Percentiles rank a stretch among this genome's conserved stretches.
Conservation (phyloP, 805 yeast genomes). For the Hanseniaspora thailandica region DNA sequence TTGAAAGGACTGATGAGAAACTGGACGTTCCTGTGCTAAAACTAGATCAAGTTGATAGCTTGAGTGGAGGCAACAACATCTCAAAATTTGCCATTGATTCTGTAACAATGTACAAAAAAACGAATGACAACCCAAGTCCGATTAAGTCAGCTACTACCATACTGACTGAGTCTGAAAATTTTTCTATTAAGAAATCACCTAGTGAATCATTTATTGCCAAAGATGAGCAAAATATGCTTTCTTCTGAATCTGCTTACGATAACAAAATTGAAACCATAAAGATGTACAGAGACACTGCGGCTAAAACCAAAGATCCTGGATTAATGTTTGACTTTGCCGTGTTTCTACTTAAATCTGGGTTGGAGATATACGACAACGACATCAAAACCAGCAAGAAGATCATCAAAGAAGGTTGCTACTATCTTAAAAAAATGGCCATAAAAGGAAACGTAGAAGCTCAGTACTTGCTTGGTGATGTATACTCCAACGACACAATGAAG, state of each 20-base stretch:
- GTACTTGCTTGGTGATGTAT: slow-evolving; percentile 81
- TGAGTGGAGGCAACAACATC: not conserved
- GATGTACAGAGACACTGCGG: slow-evolving; percentile 44
- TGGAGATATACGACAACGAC: slow-evolving; percentile 33
- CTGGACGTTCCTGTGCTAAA: not conserved
- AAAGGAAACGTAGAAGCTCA: slow-evolving; percentile 85
- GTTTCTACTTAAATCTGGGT: slow-evolving; percentile 75
- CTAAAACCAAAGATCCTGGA: slow-evolving; percentile 63
- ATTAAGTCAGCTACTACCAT: not conserved
- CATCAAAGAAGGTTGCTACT: slow-evolving; percentile 63
- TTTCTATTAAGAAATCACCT: not conserved
- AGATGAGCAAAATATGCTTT: not conserved
- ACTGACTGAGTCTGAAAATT: not conserved
- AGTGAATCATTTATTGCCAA: not conserved
- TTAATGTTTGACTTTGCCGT: slow-evolving; percentile 87
- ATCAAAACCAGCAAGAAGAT: slow-evolving; percentile 38
- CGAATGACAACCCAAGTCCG: not conserved
- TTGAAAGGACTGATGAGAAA: too few species aligned
- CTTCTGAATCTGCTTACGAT: slow-evolving; percentile 23
- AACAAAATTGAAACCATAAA: slow-evolving; percentile 33
- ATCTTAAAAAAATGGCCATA: slow-evolving; percentile 59
- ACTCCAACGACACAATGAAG: slow-evolving; percentile 72
- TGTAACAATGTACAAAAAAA: not conserved
- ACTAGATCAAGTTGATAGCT: not conserved
- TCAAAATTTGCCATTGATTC: not conserved